These are phyloP conservation scores for Backusella tuberculispora DNA, from an alignment of 192 early-diverging fungal species.

Conservation along the genomic window DNA sequence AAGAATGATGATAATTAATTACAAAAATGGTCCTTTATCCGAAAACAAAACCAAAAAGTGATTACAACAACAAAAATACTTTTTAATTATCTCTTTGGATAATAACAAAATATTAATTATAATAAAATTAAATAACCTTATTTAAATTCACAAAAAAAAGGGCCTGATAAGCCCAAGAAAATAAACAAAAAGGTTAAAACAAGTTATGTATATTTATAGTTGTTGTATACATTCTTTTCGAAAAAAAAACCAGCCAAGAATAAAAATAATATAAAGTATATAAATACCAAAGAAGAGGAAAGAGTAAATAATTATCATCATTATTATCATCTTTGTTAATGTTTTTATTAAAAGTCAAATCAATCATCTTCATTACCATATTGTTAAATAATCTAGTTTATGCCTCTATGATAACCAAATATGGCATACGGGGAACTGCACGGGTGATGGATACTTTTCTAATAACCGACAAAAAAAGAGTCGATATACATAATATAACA, in stretches of 20 bases:
- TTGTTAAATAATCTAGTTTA: background rate
- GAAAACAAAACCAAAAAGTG: no score
- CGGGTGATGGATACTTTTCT: background rate
- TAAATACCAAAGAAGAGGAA: no score
- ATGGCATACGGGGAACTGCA: background rate
- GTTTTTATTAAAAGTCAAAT: no score
- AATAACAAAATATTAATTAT: background rate
- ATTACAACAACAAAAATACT: no score
- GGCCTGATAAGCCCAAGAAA: background rate
- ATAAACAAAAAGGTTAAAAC: background rate
- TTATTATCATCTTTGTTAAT: no score
- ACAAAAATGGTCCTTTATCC: constrained; percentile 3
- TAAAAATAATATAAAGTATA: no score
- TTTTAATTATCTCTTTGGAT: no score
- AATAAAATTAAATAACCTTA: background rate
- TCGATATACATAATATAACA: background rate
- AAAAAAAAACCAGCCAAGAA: background rate
- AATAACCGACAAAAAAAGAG: background rate
- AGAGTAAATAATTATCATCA: no score
- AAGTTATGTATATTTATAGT: background rate
- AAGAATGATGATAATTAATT: background rate
- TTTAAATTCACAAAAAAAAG: background rate
- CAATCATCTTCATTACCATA: no score
- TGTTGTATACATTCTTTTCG: background rate
- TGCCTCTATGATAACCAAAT: background rate